Conservation (phyloP, 176 grass and related monocot genomes). For the Triticum urartu region DNA sequence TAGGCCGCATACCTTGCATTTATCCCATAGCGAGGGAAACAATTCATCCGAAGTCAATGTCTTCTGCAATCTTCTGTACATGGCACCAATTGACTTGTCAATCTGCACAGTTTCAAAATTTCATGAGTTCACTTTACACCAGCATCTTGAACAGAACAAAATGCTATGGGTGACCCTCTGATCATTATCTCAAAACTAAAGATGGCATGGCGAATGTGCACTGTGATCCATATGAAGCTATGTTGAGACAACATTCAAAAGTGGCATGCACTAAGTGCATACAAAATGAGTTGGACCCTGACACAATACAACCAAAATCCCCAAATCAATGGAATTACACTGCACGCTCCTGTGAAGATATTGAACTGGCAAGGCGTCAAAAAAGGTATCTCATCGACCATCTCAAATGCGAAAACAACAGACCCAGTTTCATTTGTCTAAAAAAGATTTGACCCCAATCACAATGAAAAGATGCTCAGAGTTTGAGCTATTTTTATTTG, state of each 20-base stretch:
- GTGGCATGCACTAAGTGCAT: not conserved
- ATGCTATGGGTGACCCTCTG: not conserved
- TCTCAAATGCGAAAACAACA: not conserved
- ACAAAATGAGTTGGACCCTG: not conserved
- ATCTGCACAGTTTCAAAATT: conserved; percentile 51
- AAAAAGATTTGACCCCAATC: not conserved
- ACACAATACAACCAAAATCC: not conserved
- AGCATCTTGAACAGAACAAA: conserved; percentile 15
- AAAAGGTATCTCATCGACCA: not conserved
- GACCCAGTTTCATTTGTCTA: not conserved
- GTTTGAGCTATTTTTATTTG: not conserved
- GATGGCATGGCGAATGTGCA: not conserved
- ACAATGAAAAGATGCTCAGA: not conserved
- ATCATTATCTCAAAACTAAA: not conserved
- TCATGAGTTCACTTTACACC: conserved; percentile 16
- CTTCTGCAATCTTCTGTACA: conserved; percentile 93
- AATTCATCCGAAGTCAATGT: conserved; percentile 81
- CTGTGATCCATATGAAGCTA: not conserved
- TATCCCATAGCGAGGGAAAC: conserved; percentile 88
- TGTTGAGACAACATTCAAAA: not conserved
- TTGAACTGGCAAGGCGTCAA: not conserved
- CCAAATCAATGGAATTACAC: not conserved
- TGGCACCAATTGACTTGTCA: conserved; percentile 80
- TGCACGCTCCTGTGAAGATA: not conserved
- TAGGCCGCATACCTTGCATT: conserved; percentile 72